A percentile compares a stretch with the other conserved stretches of the same genome.
Evolutionary conservation across 2,329 filamentous ascomycete genomes (phyloP).

Genomic region (Trichophyton equinum): DNA sequence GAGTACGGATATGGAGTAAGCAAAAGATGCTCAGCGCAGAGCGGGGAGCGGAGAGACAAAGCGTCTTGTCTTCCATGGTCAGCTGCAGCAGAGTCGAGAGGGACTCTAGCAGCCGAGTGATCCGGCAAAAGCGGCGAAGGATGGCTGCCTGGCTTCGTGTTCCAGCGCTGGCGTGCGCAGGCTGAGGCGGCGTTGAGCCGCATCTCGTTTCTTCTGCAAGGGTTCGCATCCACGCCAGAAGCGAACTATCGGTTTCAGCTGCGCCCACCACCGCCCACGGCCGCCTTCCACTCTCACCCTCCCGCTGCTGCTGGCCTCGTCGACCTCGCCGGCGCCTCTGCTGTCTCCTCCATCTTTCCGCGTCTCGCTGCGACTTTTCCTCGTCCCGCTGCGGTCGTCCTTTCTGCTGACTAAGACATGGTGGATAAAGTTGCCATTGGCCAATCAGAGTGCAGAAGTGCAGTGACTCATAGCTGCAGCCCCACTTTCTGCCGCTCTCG

Average conservation of each 20-base stretch:
- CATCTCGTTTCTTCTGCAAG: neutral
- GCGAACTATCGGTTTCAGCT: neutral
- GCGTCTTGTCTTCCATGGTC: no score
- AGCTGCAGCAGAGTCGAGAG: no score
- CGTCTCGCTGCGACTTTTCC: neutral
- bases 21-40: no score
- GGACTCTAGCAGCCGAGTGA: neutral
- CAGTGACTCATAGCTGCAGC: slow-evolving; percentile 25
- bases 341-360: neutral
- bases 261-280: neutral
- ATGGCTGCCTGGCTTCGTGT: neutral
- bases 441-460: slow-evolving; percentile 18
- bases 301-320: neutral
- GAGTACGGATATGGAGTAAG: no score
- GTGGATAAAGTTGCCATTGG: neutral
- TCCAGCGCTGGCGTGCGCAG: neutral
- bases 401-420: neutral
- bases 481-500: slow-evolving; percentile 12
- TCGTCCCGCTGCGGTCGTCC: neutral
- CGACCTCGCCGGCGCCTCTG: neutral
- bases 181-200: neutral
- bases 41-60: no score
- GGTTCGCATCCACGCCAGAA: neutral
- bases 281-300: neutral
- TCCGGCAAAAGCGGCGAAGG: neutral